Conservation (phyloP, 441 rosid genomes). For the Jatropha multifida region DNA sequence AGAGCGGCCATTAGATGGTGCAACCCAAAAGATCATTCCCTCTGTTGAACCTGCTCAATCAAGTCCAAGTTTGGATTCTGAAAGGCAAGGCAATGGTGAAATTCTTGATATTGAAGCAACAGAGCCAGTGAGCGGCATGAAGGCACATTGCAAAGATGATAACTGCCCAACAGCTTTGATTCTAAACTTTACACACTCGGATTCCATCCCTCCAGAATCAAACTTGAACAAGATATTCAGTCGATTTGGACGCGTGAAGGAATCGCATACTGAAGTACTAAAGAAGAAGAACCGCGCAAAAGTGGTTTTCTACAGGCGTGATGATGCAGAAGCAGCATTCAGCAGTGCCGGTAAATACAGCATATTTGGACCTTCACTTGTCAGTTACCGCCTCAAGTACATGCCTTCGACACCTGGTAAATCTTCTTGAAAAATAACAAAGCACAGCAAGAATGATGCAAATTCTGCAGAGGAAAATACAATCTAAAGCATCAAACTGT, state of each 20-base stretch:
- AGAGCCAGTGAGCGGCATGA: constrained; percentile 14
- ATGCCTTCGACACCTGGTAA: constrained; percentile 26
- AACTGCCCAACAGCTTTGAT: constrained; percentile 48
- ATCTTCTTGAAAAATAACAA: constrained; percentile 23
- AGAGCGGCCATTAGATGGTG: constrained; percentile 20
- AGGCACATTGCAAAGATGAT: constrained; percentile 28
- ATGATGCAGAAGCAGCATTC: constrained; percentile 71
- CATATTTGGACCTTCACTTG: constrained; percentile 70
- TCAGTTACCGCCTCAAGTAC: constrained; percentile 67
- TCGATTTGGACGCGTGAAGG: constrained; percentile 50
- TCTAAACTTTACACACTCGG: constrained; percentile 52
- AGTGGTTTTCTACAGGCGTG: constrained; percentile 58
- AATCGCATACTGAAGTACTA: constrained; percentile 48
- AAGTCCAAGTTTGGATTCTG: constrained; percentile 19
- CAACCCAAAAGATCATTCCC: constrained; percentile 11
- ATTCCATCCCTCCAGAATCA: constrained; percentile 49
- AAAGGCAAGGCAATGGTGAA: constrained; percentile 20
- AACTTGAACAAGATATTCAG: constrained; percentile 61
- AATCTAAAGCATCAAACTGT: constrained; percentile 2
- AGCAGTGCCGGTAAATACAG: constrained; percentile 72
- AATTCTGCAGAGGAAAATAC: constrained; percentile 15
- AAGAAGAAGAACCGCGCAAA: constrained; percentile 58
- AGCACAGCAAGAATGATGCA: constrained; percentile 22
- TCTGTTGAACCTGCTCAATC: constrained; percentile 21
- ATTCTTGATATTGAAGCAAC: constrained; percentile 23